Percentiles rank a stretch among this genome's conserved stretches.
phyloP scores from a whole-genome alignment of 331 rosid genomes.

The Quercus lobata region DNA sequence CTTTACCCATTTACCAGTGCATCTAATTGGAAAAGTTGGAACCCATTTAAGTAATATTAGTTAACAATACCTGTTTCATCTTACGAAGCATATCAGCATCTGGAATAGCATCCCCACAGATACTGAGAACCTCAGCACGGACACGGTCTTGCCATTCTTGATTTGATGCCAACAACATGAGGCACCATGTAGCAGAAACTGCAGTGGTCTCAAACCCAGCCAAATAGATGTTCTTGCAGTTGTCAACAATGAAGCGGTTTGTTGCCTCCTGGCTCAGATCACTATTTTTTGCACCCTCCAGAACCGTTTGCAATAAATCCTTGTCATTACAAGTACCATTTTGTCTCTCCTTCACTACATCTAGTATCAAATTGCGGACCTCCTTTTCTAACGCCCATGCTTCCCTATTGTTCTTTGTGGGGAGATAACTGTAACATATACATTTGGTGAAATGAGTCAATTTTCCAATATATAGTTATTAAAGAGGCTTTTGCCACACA shows the following conservation, averaged over 20 bases:
- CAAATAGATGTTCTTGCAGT: slow-evolving; percentile 38
- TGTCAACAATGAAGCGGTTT: slow-evolving; percentile 13
- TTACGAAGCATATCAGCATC: slow-evolving; percentile 32
- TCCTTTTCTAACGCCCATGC: slow-evolving; percentile 31
- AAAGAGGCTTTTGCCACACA: no score
- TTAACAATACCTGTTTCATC: slow-evolving; percentile 28
- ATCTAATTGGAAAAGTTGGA: no score
- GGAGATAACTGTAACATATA: slow-evolving; percentile 12
- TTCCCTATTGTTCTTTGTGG: slow-evolving; percentile 26
- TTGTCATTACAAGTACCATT: not conserved
- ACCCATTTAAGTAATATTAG: not conserved
- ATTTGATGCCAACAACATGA: slow-evolving; percentile 40
- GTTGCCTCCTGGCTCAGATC: slow-evolving; percentile 4
- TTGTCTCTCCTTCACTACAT: slow-evolving; percentile 19
- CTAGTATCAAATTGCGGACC: slow-evolving; percentile 7
- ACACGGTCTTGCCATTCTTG: slow-evolving; percentile 40
- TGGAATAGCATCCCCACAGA: slow-evolving; percentile 19
- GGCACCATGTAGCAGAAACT: slow-evolving; percentile 31
- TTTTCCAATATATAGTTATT: not conserved
- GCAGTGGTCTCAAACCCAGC: slow-evolving; percentile 44
- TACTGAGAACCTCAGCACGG: slow-evolving; percentile 26
- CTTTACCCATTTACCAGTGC: no score
- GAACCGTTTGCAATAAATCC: slow-evolving; percentile 25
- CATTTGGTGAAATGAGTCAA: not conserved
- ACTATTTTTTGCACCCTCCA: slow-evolving; percentile 20